Percentiles rank a stretch among this genome's conserved stretches.
These are phyloP conservation scores for Aspergillus flavus DNA, from an alignment of 2,329 filamentous ascomycete species.

Conservation along the genomic window DNA sequence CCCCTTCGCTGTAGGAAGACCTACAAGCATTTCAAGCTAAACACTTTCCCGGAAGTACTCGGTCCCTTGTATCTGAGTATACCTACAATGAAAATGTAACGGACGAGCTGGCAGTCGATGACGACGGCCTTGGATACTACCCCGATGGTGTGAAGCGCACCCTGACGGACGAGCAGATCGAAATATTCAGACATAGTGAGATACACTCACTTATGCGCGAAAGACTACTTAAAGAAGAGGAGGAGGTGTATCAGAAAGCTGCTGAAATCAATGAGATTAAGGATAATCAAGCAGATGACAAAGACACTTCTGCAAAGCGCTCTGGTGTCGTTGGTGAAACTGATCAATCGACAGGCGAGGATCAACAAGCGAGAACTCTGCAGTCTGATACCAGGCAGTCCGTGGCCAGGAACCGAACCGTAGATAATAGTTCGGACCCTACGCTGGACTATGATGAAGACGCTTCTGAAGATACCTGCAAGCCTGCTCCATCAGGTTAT, in stretches of 20 bases:
- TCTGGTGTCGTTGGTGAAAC: not conserved
- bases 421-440: slow-evolving; percentile 18
- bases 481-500: slow-evolving; percentile 1
- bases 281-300: not conserved
- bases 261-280: slow-evolving; percentile 15
- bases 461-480: not conserved
- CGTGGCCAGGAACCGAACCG: not conserved
- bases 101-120: slow-evolving; percentile 26
- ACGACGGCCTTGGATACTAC: slow-evolving; percentile 78
- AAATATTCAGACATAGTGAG: slow-evolving; percentile 88
- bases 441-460: slow-evolving; percentile 52
- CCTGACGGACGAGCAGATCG: slow-evolving; percentile 86
- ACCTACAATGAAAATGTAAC: not conserved
- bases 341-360: not conserved
- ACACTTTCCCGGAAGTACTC: slow-evolving; percentile 54
- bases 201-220: slow-evolving; percentile 70
- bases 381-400: not conserved
- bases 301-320: not conserved
- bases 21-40: slow-evolving; percentile 59
- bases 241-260: slow-evolving; percentile 21
- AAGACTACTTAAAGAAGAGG: slow-evolving; percentile 34
- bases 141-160: slow-evolving; percentile 84
- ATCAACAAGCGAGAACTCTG: not conserved
- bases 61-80: not conserved
- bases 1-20: slow-evolving; percentile 54